These are phyloP conservation scores for Blastobotrys serpentis DNA, from an alignment of 1,139 yeast genomes.

Conservation along the genomic window DNA sequence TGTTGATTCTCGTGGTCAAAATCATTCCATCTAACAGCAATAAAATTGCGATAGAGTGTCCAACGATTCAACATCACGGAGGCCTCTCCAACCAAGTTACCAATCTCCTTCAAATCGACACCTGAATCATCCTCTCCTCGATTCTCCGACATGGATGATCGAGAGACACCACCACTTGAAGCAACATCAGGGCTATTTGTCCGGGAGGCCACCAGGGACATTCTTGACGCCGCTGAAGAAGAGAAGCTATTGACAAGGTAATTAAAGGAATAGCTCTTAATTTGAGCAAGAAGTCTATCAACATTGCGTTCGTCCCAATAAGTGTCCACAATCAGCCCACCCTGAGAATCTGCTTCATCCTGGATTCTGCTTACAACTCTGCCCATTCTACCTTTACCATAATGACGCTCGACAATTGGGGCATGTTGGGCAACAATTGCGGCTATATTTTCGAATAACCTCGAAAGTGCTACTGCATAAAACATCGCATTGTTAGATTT, in stretches of 20 bases:
- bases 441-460: constrained; percentile 81
- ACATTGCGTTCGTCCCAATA: constrained; percentile 72
- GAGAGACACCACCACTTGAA: constrained; percentile 19
- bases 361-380: constrained; percentile 73
- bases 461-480: constrained; percentile 68
- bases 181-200: constrained; percentile 31
- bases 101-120: constrained; percentile 52
- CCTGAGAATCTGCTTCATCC: constrained; percentile 85
- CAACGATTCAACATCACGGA: constrained; percentile 80
- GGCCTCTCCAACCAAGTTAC: constrained; percentile 62
- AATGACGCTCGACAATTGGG: constrained; percentile 68
- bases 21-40: constrained; percentile 63
- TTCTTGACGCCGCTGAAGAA: constrained; percentile 21
- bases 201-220: constrained; percentile 21
- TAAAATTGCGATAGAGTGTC: constrained; percentile 78
- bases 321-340: constrained; percentile 83
- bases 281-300: constrained; percentile 55
- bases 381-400: constrained; percentile 64
- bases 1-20: constrained; percentile 27
- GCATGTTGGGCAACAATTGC: constrained; percentile 84
- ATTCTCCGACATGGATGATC: constrained; percentile 18
- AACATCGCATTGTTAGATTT: constrained; percentile 38
- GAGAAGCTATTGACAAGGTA: constrained; percentile 39
- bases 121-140: constrained; percentile 32
- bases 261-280: constrained; percentile 54